Evolutionary conservation across 2,329 filamentous ascomycete species (phyloP), one percentile per base, ranked within the genome.

Genomic region (Pseudopithomyces chartarum): DNA sequence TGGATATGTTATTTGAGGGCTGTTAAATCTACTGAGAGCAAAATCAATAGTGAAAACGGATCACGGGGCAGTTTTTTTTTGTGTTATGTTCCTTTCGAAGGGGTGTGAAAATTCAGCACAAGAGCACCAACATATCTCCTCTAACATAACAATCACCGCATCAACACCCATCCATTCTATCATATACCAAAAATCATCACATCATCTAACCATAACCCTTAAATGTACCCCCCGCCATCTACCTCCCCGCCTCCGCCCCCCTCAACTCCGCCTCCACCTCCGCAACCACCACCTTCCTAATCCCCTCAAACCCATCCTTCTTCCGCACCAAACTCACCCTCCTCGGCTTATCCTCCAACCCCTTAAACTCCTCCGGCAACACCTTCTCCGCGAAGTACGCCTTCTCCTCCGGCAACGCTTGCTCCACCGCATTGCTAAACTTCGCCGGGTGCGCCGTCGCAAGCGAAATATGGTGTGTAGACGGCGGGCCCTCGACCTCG

Each of bases 361-460:
- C 94, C 33, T 89, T 79, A 70, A 97, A 95, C 78, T 97, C 91
- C 55, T 84, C 75, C 0, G 94, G 94, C 53, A 96, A 82, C 1
- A 98, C 90, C 60, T 89, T 85, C 60, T 83, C 81, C 72, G 97
- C 97, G 65, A 86, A 83, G 67, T 96, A 97, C 1, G 84, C 87
- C n/a, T 83, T 75, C 71, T 90, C 83, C 8, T 84, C 84, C 61
- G 87, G 84, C 57, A 98, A 81, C 0, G 94, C 92, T 46, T 90
- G 75, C 65, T 93, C 89, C 1, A 99, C 94, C 0, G 93, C 93
- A 32, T 86, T 86, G 0, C 90, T 87, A 71, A 99, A 99, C 77
- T 99, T 99, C 59, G 94, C 95, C 0, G 95, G 94, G 76, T 99
- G 95, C 2, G 95, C 95, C 1, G 95, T 99, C 1, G 93, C 91